Conservation (phyloP, 1,284 basidiomycete genomes). For the Puccinia novopanici region DNA sequence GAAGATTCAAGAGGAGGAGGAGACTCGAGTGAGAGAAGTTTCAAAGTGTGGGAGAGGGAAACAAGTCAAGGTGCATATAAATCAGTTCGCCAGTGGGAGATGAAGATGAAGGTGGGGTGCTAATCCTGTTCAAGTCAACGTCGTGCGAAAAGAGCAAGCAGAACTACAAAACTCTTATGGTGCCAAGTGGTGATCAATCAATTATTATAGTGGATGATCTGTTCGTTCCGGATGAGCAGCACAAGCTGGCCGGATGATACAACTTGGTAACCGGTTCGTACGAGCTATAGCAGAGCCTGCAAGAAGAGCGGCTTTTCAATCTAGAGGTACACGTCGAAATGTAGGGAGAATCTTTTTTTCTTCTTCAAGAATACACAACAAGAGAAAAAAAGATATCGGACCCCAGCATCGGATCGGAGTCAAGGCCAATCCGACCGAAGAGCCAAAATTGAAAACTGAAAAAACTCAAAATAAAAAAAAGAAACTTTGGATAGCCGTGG, state of each 20-base stretch:
- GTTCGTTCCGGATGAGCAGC: not conserved
- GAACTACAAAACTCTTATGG: too few relatives aligned
- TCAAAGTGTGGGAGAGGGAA: constrained; percentile 35
- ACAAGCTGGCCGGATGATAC: too few relatives aligned
- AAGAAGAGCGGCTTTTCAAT: not conserved
- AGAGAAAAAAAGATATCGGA: not conserved
- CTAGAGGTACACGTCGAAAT: not conserved
- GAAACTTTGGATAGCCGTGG: constrained; percentile 29
- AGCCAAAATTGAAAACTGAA: too few relatives aligned
- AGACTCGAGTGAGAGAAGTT: constrained; percentile 22
- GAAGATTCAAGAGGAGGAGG: constrained; percentile 7
- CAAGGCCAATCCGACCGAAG: constrained; percentile 2
- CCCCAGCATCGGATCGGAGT: constrained; percentile 7
- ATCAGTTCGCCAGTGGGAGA: not conserved
- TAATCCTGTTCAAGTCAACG: not conserved
- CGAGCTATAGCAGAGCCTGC: not conserved
- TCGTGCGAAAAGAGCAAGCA: constrained; percentile 31
- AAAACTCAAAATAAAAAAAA: too few relatives aligned
- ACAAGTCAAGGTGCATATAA: constrained; percentile 20
- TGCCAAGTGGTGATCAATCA: too few relatives aligned
- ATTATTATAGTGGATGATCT: too few relatives aligned
- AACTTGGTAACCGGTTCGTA: not conserved
- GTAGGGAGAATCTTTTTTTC: not conserved
- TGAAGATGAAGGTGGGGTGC: constrained; percentile 18
- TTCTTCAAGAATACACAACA: too few relatives aligned